Conservation (phyloP, 495 filamentous ascomycete species). For the Xylaria grammica region DNA sequence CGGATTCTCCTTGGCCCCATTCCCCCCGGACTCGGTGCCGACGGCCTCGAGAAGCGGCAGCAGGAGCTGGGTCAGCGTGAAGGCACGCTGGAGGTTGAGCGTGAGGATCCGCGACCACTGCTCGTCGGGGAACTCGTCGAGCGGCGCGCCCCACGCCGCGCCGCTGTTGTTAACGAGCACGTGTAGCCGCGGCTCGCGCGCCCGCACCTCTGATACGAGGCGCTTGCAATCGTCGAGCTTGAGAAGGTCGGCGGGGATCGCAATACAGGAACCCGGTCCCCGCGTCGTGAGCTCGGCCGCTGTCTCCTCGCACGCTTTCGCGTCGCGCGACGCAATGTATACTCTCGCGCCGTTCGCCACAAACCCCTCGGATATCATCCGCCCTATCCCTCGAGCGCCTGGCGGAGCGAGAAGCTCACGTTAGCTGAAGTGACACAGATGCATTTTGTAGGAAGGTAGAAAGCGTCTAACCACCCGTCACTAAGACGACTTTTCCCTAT, state of each 20-base stretch:
- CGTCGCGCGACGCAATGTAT: conserved; percentile 77
- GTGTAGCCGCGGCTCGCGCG: conserved; percentile 68
- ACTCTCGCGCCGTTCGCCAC: conserved; percentile 78
- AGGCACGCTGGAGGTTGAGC: conserved; percentile 79
- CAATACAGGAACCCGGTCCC: conserved; percentile 36
- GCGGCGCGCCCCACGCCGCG: conserved; percentile 62
- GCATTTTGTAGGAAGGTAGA: too few species aligned
- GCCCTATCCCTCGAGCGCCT: conserved; percentile 61
- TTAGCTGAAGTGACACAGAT: not conserved
- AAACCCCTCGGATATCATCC: conserved; percentile 80
- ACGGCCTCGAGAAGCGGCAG: conserved; percentile 68
- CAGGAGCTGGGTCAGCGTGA: conserved; percentile 75
- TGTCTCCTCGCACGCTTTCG: conserved; percentile 38
- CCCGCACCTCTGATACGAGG: conserved; percentile 65
- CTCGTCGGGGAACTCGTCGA: conserved; percentile 69
- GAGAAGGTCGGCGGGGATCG: conserved; percentile 75
- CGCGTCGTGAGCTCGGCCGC: conserved; percentile 38
- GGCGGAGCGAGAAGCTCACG: not conserved
- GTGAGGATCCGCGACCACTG: conserved; percentile 77
- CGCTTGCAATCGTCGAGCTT: conserved; percentile 67
- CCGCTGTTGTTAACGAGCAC: conserved; percentile 81
- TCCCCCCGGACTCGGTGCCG: conserved; percentile 39
- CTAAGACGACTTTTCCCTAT: conserved; percentile 47
- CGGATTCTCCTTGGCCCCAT: conserved; percentile 51
- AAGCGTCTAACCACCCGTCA: conserved; percentile 40